A percentile compares a stretch with the other conserved stretches of the same genome.
phyloP scores from a whole-genome alignment of 2,329 filamentous ascomycete genomes.

The Colletotrichum liaoningense region DNA sequence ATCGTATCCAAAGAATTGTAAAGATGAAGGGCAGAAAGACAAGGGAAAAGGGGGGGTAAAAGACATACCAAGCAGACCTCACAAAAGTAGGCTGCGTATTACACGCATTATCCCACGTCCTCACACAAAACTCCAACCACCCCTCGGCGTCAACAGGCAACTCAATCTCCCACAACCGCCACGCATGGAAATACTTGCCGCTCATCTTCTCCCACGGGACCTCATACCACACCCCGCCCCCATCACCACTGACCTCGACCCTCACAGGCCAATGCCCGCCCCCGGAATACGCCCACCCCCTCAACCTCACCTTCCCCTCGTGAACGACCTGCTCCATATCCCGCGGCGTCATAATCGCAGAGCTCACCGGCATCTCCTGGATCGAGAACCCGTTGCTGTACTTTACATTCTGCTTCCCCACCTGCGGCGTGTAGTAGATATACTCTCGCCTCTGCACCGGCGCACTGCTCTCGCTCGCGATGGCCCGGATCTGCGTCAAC shows the following conservation, averaged over 20 bases:
- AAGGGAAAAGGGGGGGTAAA: too few relatives aligned
- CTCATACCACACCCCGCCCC: constrained; percentile 73
- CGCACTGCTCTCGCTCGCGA: constrained; percentile 64
- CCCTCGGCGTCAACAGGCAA: constrained; percentile 72
- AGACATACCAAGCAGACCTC: constrained; percentile 41
- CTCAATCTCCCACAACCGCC: constrained; percentile 73
- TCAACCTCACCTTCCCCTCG: constrained; percentile 64
- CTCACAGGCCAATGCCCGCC: constrained; percentile 70
- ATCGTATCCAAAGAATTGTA: too few relatives aligned
- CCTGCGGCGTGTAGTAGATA: constrained; percentile 75
- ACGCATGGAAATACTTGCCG: constrained; percentile 71
- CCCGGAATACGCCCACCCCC: constrained; percentile 69
- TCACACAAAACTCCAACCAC: constrained; percentile 68
- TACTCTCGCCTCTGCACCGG: constrained; percentile 76
- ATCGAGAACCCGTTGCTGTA: constrained; percentile 73
- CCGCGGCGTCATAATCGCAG: constrained; percentile 73
- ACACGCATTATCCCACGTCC: constrained; percentile 71
- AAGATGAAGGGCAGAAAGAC: not conserved
- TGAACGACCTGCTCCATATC: constrained; percentile 70
- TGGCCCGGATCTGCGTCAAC: constrained; percentile 72
- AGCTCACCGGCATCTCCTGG: constrained; percentile 78
- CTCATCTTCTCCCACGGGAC: constrained; percentile 70
- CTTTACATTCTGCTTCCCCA: constrained; percentile 74
- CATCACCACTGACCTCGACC: constrained; percentile 73
- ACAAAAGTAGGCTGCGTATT: constrained; percentile 70